These are phyloP conservation scores for Nakazawaea ishiwadae DNA, from an alignment of 805 yeast genomes.

Conservation along the genomic window DNA sequence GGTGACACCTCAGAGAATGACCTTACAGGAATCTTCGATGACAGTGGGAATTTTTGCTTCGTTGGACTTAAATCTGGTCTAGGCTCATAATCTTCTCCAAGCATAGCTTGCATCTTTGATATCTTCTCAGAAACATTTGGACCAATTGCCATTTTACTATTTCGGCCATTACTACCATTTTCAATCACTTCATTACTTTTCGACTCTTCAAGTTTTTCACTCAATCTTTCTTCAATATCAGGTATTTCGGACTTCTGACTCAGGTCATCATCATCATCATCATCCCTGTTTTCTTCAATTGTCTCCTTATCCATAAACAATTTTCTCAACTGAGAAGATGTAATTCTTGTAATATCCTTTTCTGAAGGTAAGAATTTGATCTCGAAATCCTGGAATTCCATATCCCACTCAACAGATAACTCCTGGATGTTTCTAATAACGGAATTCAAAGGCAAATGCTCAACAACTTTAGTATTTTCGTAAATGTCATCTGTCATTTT, in stretches of 20 bases:
- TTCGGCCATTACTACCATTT: constrained; percentile 5
- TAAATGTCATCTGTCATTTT: constrained; percentile 48
- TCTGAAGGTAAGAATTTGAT: constrained; percentile 80
- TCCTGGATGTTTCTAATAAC: constrained; percentile 72
- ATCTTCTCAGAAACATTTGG: constrained; percentile 15
- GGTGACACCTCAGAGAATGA: not conserved
- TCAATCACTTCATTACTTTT: constrained; percentile 17
- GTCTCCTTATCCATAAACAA: constrained; percentile 55
- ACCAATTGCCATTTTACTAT: not conserved
- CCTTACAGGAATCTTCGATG: not conserved
- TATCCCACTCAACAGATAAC: constrained; percentile 82
- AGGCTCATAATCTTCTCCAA: not conserved
- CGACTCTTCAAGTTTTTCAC: constrained; percentile 14
- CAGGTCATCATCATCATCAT: constrained; percentile 16
- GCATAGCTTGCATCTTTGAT: constrained; percentile 16
- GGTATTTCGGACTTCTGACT: not conserved
- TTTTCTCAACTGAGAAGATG: constrained; percentile 80
- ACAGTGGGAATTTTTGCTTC: not conserved
- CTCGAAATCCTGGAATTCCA: constrained; percentile 77
- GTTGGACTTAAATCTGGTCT: constrained; percentile 1
- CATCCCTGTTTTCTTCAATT: constrained; percentile 4
- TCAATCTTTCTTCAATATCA: constrained; percentile 15
- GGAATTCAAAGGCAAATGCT: constrained; percentile 65
- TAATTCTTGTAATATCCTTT: constrained; percentile 84
- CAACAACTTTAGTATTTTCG: constrained; percentile 50